These are phyloP conservation scores for Diospyros lotus DNA, from an alignment of 148 eudicot species.

Conservation along the genomic window DNA sequence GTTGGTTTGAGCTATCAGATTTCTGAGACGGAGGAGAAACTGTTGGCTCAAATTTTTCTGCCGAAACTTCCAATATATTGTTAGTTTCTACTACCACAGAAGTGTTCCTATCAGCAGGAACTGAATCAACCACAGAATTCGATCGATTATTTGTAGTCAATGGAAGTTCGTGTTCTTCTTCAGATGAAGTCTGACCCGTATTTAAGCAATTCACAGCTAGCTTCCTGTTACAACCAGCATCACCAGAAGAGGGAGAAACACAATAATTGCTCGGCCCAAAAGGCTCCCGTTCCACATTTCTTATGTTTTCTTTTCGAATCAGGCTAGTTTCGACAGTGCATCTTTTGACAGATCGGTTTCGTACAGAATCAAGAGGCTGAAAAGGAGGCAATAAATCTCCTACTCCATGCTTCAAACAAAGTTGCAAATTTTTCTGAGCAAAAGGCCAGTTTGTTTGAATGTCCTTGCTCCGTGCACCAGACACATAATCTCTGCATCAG, in stretches of 20 bases:
- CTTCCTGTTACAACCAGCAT: slow-evolving; percentile 22
- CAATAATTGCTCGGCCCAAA: slow-evolving; percentile 15
- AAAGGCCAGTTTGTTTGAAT: slow-evolving; percentile 82
- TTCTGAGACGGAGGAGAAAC: slow-evolving; percentile 23
- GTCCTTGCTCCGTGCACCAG: slow-evolving; percentile 59
- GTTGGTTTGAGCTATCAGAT: slow-evolving; percentile 24
- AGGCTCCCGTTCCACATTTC: slow-evolving; percentile 28
- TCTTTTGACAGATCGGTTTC: slow-evolving; percentile 26
- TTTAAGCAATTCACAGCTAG: slow-evolving; percentile 23
- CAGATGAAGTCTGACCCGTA: slow-evolving; percentile 26
- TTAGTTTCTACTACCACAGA: slow-evolving; percentile 17
- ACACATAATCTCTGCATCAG: slow-evolving; percentile 72
- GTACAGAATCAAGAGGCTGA: slow-evolving; percentile 40
- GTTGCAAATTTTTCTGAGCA: slow-evolving; percentile 61
- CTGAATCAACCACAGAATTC: slow-evolving; percentile 37
- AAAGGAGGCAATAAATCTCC: slow-evolving; percentile 80
- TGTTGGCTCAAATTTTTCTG: slow-evolving; percentile 27
- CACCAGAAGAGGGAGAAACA: neutral
- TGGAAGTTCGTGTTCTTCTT: slow-evolving; percentile 35
- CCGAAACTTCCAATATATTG: slow-evolving; percentile 25
- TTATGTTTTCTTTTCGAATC: slow-evolving; percentile 25
- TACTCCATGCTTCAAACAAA: slow-evolving; percentile 65
- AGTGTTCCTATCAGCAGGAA: slow-evolving; percentile 29
- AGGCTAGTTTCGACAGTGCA: slow-evolving; percentile 27
- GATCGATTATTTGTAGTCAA: slow-evolving; percentile 29